Evolutionary conservation across 1,284 basidiomycete genomes (phyloP).

Genomic region (Kwoniella shivajii): DNA sequence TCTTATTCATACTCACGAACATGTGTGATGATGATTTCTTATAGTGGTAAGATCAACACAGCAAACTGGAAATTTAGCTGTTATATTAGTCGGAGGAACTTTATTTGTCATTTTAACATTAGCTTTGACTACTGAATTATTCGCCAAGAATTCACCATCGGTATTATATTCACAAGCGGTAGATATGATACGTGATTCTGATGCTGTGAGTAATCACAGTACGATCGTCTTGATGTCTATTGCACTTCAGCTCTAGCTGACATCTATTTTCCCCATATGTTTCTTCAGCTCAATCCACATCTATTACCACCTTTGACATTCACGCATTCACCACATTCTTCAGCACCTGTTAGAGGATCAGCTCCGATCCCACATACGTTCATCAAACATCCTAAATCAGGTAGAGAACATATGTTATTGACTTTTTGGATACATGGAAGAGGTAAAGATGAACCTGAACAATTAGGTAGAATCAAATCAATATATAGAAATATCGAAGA

Average conservation of each 20-base stretch:
- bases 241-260: not conserved
- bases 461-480: slow-evolving; percentile 32
- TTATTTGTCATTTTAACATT: slow-evolving; percentile 80
- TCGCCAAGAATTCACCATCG: slow-evolving; percentile 89
- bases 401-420: slow-evolving; percentile 51
- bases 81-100: slow-evolving; percentile 80
- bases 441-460: slow-evolving; percentile 47
- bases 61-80: slow-evolving; percentile 75
- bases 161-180: slow-evolving; percentile 85
- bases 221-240: not conserved
- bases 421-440: slow-evolving; percentile 54
- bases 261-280: not conserved
- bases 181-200: slow-evolving; percentile 74
- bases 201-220: slow-evolving; percentile 58
- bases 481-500: slow-evolving; percentile 13
- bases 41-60: slow-evolving; percentile 76
- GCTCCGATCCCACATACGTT: slow-evolving; percentile 44
- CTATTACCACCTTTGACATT: slow-evolving; percentile 53
- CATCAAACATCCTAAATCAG: slow-evolving; percentile 44
- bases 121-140: slow-evolving; percentile 82
- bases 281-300: slow-evolving; percentile 43
- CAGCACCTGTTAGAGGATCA: slow-evolving; percentile 47
- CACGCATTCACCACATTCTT: slow-evolving; percentile 50
- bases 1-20: not conserved
- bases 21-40: not conserved